These are phyloP conservation scores for Symbiodinium pilosum DNA, from an alignment of 73 alveolate species.

Conservation along the genomic window DNA sequence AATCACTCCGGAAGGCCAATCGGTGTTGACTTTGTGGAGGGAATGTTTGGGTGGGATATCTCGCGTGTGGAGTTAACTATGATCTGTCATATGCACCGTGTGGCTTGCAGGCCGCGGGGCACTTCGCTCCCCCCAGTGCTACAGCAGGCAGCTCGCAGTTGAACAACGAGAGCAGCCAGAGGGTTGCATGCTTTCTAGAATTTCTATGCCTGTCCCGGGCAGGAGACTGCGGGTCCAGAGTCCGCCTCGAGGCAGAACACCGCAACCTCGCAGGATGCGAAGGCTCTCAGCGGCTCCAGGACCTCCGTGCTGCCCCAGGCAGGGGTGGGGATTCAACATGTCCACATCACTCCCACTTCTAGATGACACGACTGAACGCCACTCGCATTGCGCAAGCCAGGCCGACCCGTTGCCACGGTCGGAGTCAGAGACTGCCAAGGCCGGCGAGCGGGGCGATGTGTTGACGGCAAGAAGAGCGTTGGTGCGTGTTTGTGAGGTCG, in stretches of 20 bases:
- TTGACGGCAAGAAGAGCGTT: background rate
- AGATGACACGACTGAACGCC: no score
- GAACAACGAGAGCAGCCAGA: no score
- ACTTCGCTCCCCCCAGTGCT: background rate
- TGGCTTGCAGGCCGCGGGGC: background rate
- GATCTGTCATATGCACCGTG: no score
- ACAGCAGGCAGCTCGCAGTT: background rate
- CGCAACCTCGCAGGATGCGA: background rate
- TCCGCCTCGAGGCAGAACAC: no score
- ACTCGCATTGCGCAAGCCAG: no score
- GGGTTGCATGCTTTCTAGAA: no score
- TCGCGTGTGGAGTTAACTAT: background rate
- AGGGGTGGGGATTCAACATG: no score
- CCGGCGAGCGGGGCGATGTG: background rate
- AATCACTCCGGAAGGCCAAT: background rate
- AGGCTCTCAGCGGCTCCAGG: background rate
- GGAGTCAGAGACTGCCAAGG: background rate
- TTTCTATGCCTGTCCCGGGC: no score
- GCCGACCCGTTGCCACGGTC: background rate
- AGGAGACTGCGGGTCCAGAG: no score
- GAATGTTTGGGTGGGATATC: background rate
- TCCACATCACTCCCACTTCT: no score
- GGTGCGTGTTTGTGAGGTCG: background rate
- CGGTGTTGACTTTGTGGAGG: no score
- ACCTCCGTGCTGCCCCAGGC: no score